Percentiles rank a stretch among this genome's conserved stretches.
Evolutionary conservation across 345 rosid genomes (phyloP).

Genomic region (Brassica juncea): DNA sequence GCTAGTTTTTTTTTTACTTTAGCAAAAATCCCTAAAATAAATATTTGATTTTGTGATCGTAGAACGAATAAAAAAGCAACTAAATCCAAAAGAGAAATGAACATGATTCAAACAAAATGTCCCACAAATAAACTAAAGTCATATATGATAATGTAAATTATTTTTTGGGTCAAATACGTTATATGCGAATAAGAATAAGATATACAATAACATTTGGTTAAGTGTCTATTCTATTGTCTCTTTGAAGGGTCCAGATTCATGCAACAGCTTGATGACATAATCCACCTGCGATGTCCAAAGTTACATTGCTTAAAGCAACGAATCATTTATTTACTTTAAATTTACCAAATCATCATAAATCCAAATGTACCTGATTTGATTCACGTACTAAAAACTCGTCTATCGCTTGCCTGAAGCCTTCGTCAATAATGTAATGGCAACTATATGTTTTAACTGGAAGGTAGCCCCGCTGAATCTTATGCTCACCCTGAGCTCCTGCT

Average conservation of each 20-base stretch:
- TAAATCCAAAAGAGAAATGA: not conserved
- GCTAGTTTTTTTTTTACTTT: not conserved
- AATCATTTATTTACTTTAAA: not conserved
- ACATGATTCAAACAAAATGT: not conserved
- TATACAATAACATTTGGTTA: slow-evolving; percentile 7
- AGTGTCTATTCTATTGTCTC: slow-evolving; percentile 49
- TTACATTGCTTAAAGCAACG: not conserved
- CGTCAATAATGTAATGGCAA: slow-evolving; percentile 76
- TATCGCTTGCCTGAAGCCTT: slow-evolving; percentile 68
- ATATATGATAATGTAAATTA: too few species aligned
- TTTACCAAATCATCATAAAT: not conserved
- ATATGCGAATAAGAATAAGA: not conserved
- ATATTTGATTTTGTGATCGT: not conserved
- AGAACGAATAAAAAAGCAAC: not conserved
- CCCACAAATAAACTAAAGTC: not conserved
- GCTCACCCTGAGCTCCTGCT: slow-evolving; percentile 99
- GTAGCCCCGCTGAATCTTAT: slow-evolving; percentile 92
- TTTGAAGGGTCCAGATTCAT: slow-evolving; percentile 82
- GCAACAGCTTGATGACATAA: slow-evolving; percentile 66
- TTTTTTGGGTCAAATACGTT: too few species aligned
- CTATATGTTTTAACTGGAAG: slow-evolving; percentile 86
- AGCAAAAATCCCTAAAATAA: not conserved
- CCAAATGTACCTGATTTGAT: slow-evolving; percentile 62
- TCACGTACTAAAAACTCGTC: slow-evolving; percentile 67
- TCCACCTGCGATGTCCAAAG: slow-evolving; percentile 54